Percentiles rank a stretch among this genome's conserved stretches.
Conservation (phyloP, 106 monocot genomes). For the Iris macrosiphon region DNA sequence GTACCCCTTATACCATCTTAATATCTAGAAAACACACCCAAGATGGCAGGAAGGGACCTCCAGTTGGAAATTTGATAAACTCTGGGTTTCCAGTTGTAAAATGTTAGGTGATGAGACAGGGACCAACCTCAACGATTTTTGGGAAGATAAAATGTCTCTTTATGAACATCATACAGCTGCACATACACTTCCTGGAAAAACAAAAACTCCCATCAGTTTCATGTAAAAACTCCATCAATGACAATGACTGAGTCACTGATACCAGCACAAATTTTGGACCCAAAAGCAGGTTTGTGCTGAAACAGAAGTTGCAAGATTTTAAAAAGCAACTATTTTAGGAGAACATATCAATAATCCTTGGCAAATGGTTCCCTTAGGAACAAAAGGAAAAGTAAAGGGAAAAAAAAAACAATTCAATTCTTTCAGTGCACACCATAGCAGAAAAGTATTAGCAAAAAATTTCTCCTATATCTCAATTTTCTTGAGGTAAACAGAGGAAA, state of each 20-base stretch:
- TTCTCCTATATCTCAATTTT: too few species aligned
- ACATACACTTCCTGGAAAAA: slow-evolving; percentile 40
- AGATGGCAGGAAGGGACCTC: background rate
- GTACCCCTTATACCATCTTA: too few species aligned
- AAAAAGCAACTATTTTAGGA: background rate
- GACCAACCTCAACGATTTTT: background rate
- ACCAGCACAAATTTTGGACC: too few species aligned
- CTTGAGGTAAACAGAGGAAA: background rate
- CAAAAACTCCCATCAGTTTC: slow-evolving; percentile 1
- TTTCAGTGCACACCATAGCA: too few species aligned
- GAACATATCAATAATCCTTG: too few species aligned
- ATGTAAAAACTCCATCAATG: background rate
- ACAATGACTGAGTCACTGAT: background rate
- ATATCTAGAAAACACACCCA: too few species aligned
- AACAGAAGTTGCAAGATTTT: background rate
- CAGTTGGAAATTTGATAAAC: background rate
- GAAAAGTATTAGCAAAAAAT: too few species aligned
- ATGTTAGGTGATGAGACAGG: background rate
- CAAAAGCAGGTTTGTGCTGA: too few species aligned
- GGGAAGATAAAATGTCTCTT: background rate
- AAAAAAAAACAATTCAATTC: too few species aligned
- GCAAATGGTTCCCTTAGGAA: too few species aligned
- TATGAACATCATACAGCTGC: slow-evolving; percentile 20
- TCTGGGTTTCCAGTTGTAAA: background rate
- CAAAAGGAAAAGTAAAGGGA: background rate